Conservation (phyloP, 345 rosid genomes). For the Euphorbia tirucalli region DNA sequence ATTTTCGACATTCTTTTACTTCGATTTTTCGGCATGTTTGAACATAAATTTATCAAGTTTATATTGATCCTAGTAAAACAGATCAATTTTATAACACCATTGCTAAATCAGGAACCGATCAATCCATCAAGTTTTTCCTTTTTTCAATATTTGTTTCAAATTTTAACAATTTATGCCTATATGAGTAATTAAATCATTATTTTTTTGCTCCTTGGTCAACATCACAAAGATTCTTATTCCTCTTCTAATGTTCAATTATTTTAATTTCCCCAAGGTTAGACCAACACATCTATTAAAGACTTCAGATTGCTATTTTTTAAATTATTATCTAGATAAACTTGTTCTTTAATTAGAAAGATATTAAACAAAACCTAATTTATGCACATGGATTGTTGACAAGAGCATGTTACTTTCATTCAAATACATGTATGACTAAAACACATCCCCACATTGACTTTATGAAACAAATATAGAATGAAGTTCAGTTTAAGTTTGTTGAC, state of each 20-base stretch:
- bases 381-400: conserved; percentile 72
- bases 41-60: neutral
- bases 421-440: conserved; percentile 44
- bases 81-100: no score
- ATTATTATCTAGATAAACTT: neutral
- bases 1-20: conserved; percentile 24
- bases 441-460: conserved; percentile 46
- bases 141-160: no score
- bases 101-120: no score
- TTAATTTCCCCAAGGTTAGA: conserved; percentile 9
- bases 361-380: conserved; percentile 9
- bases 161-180: no score
- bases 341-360: no score
- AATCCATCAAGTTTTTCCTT: no score
- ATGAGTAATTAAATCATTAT: no score
- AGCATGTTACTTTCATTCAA: conserved; percentile 65
- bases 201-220: conserved; percentile 4
- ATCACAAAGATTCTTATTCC: conserved; percentile 18
- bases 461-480: conserved; percentile 25
- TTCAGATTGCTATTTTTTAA: conserved; percentile 13
- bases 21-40: neutral
- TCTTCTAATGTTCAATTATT: conserved; percentile 9
- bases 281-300: conserved; percentile 1
- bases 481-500: conserved; percentile 50
- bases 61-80: neutral